These are phyloP conservation scores for Cordyceps pruinosa DNA, from an alignment of 2,329 filamentous ascomycete species.

Conservation along the genomic window DNA sequence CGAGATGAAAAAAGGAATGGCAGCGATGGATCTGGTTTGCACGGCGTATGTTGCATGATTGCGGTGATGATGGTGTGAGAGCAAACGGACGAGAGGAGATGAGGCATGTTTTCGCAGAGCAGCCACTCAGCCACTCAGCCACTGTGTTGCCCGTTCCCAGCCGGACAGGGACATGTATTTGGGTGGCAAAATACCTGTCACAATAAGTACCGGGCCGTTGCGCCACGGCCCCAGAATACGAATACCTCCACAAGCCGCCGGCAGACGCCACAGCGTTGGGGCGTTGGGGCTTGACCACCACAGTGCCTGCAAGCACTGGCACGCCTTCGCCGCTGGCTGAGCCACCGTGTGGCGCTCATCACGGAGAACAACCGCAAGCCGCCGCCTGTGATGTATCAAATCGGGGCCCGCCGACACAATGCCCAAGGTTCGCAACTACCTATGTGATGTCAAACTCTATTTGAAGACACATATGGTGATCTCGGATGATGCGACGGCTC, in stretches of 20 bases:
- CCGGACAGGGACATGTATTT: background rate
- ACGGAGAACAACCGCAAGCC: no score
- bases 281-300: background rate
- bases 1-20: no score
- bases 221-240: background rate
- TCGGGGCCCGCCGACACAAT: background rate
- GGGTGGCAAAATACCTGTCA: background rate
- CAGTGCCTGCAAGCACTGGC: no score
- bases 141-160: background rate
- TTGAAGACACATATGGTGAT: background rate
- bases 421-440: background rate
- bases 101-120: no score
- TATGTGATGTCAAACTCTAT: conserved; percentile 1
- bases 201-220: background rate
- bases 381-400: background rate
- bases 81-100: background rate
- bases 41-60: background rate
- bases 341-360: no score
- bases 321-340: no score
- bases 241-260: background rate
- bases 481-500: background rate
- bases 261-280: background rate
- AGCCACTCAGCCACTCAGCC: background rate
- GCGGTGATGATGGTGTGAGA: background rate
- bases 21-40: no score